phyloP scores from a whole-genome alignment of 371 early-diverging fungal species.

The Mortierella sp. region DNA sequence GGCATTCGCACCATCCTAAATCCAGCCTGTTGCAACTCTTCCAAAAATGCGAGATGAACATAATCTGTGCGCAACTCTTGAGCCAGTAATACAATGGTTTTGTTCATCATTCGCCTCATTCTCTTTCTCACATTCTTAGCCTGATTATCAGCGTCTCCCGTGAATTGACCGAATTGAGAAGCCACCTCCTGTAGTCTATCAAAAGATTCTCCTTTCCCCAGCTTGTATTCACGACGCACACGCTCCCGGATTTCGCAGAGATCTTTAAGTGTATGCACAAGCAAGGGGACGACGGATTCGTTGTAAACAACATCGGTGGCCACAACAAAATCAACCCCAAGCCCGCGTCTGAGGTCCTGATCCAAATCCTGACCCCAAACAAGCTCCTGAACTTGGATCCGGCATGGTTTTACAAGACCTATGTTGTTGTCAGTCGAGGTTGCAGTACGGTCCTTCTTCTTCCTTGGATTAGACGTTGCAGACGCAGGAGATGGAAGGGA shows the following conservation, averaged over 20 bases:
- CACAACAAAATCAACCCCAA: slow-evolving; percentile 42
- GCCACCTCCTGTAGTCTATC: slow-evolving; percentile 14
- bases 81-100: slow-evolving; percentile 38
- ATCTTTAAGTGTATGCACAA: slow-evolving; percentile 30
- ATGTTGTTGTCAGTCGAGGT: background rate
- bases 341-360: slow-evolving; percentile 34
- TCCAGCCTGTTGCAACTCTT: slow-evolving; percentile 32
- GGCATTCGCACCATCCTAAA: slow-evolving; percentile 46
- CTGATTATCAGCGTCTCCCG: background rate
- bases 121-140: background rate
- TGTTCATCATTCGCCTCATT: slow-evolving; percentile 11
- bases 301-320: slow-evolving; percentile 56
- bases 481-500: background rate
- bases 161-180: background rate
- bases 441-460: background rate
- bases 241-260: slow-evolving; percentile 36
- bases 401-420: slow-evolving; percentile 20
- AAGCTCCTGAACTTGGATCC: slow-evolving; percentile 47
- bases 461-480: background rate
- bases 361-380: slow-evolving; percentile 52
- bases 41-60: slow-evolving; percentile 47
- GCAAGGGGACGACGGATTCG: slow-evolving; percentile 42
- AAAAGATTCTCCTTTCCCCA: slow-evolving; percentile 16
- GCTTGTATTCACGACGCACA: slow-evolving; percentile 7
- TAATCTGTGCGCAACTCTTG: slow-evolving; percentile 49